phyloP scores from a whole-genome alignment of 2,329 filamentous ascomycete species.

The Epichloe sylvatica region DNA sequence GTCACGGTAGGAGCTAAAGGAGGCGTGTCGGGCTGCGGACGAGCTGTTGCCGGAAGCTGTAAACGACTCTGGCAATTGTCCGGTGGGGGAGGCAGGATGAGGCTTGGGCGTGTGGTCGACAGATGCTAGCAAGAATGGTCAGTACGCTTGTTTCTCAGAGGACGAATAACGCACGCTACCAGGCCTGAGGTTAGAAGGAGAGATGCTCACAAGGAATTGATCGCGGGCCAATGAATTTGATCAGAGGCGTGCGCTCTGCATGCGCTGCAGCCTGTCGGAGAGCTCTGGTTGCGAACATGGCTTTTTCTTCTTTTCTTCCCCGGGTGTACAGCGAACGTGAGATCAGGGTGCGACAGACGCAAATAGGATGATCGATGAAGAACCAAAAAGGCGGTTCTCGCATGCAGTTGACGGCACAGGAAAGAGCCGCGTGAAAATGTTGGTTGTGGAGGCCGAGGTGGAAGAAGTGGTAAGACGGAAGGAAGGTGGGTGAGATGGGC shows the following conservation, averaged over 20 bases:
- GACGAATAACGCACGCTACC: background rate
- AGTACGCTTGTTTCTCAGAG: constrained; percentile 6
- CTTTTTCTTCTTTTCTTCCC: background rate
- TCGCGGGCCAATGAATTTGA: constrained; percentile 48
- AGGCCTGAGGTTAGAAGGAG: background rate
- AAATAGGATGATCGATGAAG: too few species aligned
- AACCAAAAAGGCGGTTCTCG: background rate
- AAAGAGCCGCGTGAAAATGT: background rate
- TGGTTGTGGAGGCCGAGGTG: background rate
- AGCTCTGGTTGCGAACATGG: constrained; percentile 42
- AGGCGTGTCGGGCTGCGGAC: constrained; percentile 33
- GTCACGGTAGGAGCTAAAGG: constrained; percentile 65
- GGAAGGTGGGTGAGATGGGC: background rate
- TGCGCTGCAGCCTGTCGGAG: constrained; percentile 46
- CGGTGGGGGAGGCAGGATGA: constrained; percentile 54
- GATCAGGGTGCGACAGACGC: background rate
- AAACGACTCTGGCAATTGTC: constrained; percentile 45
- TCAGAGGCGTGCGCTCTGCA: constrained; percentile 46
- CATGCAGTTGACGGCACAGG: background rate
- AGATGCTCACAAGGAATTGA: constrained; percentile 35
- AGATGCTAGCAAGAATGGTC: constrained; percentile 33
- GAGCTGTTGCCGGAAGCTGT: constrained; percentile 19
- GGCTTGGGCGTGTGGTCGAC: constrained; percentile 60
- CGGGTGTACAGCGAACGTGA: background rate
- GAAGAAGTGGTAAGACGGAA: background rate